Conservation (phyloP, 495 filamentous ascomycete genomes). For the Neurospora intermedia region DNA sequence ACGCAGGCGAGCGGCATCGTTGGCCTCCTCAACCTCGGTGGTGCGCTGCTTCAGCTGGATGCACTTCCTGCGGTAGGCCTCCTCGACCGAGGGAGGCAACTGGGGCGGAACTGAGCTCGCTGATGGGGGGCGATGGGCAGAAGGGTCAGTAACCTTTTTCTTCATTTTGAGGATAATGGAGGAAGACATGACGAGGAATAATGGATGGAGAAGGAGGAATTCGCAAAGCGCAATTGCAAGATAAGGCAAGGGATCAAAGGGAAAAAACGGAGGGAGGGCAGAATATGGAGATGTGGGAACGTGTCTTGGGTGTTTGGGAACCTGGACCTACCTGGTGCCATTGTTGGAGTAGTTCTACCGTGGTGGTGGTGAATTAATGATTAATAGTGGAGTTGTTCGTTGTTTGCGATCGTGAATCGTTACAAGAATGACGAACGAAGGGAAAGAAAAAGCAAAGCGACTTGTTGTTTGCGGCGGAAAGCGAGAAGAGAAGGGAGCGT, state of each 20-base stretch:
- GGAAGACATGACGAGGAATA: neutral
- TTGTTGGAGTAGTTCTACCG: constrained; percentile 1
- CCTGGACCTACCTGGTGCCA: constrained; percentile 20
- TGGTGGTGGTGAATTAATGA: constrained; percentile 1
- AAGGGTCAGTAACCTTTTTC: constrained; percentile 4
- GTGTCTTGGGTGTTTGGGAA: neutral
- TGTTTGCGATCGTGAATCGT: neutral
- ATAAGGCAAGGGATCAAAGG: neutral
- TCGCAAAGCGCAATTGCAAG: neutral
- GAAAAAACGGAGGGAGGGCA: neutral
- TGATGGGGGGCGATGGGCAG: constrained; percentile 3
- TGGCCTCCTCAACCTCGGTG: constrained; percentile 78
- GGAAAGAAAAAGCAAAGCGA: neutral
- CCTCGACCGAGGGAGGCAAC: constrained; percentile 88
- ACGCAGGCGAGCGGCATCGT: constrained; percentile 67
- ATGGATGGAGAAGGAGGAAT: neutral
- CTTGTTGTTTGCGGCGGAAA: neutral
- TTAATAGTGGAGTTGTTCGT: neutral
- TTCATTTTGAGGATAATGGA: neutral
- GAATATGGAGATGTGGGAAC: neutral
- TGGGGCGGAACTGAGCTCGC: constrained; percentile 44
- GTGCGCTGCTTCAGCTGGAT: constrained; percentile 88
- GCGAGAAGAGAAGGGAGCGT: neutral
- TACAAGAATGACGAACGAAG: neutral
- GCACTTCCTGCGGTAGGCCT: constrained; percentile 94